A percentile compares a stretch with the other conserved stretches of the same genome.
Evolutionary conservation across 306 rosid species (phyloP).

Genomic region (Potentilla sterilis): DNA sequence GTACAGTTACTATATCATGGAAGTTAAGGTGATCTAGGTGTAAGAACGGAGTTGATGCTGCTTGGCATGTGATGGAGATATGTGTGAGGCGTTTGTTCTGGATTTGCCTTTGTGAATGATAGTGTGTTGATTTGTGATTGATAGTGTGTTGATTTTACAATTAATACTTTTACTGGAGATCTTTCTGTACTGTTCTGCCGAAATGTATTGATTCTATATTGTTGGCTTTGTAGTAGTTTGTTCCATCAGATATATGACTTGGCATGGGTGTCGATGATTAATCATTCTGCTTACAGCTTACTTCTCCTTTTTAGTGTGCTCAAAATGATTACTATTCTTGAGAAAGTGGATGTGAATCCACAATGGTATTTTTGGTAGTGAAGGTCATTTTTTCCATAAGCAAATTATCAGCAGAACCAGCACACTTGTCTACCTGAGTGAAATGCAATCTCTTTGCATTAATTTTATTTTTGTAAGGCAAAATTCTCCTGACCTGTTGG

Average conservation of each 20-base stretch:
- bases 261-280: background rate
- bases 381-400: background rate
- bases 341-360: background rate
- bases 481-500: no score
- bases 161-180: background rate
- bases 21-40: constrained; percentile 12
- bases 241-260: background rate
- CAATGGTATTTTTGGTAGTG: background rate
- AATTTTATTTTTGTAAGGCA: no score
- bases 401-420: background rate
- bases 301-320: background rate
- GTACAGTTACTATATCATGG: background rate
- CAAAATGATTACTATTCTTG: background rate
- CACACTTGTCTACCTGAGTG: background rate
- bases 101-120: constrained; percentile 19
- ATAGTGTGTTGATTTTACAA: constrained; percentile 3
- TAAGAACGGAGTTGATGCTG: constrained; percentile 24
- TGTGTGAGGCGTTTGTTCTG: constrained; percentile 18
- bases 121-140: constrained; percentile 16
- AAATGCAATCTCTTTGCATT: background rate
- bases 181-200: background rate
- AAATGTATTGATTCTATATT: background rate
- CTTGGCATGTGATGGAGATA: constrained; percentile 13
- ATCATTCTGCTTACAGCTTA: background rate
- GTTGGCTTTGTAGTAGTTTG: background rate